Conservation (phyloP, 225 moss, liverwort and hornwort genomes). For the Rhytidiadelphus loreus region DNA sequence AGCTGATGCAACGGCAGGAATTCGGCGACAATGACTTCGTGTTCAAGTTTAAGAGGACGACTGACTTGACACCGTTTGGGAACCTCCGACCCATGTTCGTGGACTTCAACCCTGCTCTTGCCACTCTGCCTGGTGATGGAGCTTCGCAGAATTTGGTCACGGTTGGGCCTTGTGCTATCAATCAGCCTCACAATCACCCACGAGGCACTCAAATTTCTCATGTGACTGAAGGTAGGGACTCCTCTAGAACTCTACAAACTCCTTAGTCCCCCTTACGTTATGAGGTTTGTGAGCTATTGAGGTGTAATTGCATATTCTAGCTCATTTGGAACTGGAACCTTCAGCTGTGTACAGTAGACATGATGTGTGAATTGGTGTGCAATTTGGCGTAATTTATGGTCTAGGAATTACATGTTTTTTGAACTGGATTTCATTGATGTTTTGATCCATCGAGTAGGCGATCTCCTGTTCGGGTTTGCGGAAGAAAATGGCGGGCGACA, state of each 20-base stretch:
- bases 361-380: not conserved
- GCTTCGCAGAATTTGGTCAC: not conserved
- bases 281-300: not conserved
- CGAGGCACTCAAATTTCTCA: not conserved
- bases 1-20: not conserved
- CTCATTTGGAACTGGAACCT: not conserved
- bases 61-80: not conserved
- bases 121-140: not conserved
- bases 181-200: not conserved
- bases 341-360: not conserved
- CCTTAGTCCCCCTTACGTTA: not conserved
- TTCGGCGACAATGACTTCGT: not conserved
- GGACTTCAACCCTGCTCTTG: not conserved
- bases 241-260: not conserved
- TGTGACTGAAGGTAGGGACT: not conserved
- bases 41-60: not conserved
- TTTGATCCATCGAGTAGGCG: not conserved
- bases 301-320: not conserved
- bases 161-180: not conserved
- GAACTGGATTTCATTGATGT: not conserved
- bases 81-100: not conserved
- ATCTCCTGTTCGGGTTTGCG: not conserved
- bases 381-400: not conserved
- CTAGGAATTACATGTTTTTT: not conserved
- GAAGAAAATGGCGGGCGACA: not conserved